A percentile compares a stretch with the other conserved stretches of the same genome.
These are phyloP conservation scores for Choiromyces venosus DNA, from an alignment of 495 filamentous ascomycete genomes.

Conservation along the genomic window DNA sequence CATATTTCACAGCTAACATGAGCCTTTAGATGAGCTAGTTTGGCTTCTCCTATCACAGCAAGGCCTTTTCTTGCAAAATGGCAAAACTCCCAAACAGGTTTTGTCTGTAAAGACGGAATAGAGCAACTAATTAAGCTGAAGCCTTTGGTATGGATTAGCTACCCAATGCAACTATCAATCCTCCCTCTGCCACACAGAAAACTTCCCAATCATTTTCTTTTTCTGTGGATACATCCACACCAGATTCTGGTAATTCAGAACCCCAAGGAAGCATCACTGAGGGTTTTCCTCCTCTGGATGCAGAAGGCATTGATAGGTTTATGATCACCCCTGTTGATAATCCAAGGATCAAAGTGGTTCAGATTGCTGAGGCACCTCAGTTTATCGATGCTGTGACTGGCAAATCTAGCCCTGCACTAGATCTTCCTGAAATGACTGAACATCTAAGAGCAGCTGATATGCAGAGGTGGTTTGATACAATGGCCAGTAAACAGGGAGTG, in stretches of 20 bases:
- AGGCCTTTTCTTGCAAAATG: not conserved
- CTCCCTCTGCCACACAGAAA: not conserved
- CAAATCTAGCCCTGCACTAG: not conserved
- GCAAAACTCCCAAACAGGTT: not conserved
- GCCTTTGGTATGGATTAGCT: not conserved
- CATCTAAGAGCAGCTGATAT: not conserved
- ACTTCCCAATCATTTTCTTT: not conserved
- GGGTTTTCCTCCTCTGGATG: accelerated
- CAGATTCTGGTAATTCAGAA: not conserved
- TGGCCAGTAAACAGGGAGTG: not conserved
- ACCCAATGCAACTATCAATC: not conserved
- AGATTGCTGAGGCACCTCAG: not conserved
- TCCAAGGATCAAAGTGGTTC: not conserved
- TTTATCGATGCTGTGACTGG: no score
- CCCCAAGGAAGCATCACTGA: not conserved
- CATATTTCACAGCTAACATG: not conserved
- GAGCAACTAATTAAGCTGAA: not conserved
- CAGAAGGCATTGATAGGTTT: not conserved
- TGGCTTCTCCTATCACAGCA: not conserved
- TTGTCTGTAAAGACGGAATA: not conserved
- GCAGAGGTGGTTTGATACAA: not conserved
- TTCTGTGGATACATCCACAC: not conserved
- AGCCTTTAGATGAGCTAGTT: not conserved
- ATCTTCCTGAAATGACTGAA: not conserved
- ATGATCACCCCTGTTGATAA: not conserved